phyloP scores from a whole-genome alignment of 2,329 filamentous ascomycete genomes.

The Phaeosphaeriaceae sp. region DNA sequence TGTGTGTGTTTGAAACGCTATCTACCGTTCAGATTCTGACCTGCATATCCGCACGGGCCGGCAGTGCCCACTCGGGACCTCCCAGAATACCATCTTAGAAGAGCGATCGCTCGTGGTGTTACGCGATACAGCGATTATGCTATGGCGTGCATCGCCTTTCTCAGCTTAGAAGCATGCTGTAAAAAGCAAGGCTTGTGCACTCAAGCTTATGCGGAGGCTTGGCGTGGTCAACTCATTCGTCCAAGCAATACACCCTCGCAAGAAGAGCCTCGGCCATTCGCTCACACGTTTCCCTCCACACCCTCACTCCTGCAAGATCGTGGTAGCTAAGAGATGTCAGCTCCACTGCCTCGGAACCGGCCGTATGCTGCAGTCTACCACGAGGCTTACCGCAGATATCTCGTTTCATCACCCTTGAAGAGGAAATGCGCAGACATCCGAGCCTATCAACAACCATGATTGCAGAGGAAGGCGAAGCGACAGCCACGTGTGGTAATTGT shows the following conservation, averaged over 20 bases:
- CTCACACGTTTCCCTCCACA: neutral
- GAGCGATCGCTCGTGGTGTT: neutral
- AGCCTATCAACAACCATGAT: neutral
- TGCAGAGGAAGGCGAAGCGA: neutral
- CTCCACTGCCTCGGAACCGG: neutral
- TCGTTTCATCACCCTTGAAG: neutral
- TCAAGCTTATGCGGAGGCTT: constrained; percentile 3
- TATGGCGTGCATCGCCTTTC: neutral
- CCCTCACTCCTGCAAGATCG: neutral
- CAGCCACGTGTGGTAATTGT: neutral
- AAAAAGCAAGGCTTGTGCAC: constrained; percentile 1
- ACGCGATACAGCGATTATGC: neutral
- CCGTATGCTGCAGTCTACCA: neutral
- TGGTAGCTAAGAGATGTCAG: neutral
- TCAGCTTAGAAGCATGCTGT: constrained; percentile 1
- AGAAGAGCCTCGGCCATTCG: neutral
- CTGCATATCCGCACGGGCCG: neutral
- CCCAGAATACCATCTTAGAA: neutral
- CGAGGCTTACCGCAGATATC: neutral
- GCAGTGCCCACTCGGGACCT: neutral
- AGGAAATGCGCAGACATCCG: neutral
- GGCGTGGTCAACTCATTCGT: neutral
- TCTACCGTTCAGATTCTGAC: neutral
- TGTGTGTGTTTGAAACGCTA: neutral
- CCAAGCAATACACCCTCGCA: neutral